Base-by-base conservation (phyloP, 2,329 filamentous ascomycete genomes). In the Monosporascus sp. region DNA sequence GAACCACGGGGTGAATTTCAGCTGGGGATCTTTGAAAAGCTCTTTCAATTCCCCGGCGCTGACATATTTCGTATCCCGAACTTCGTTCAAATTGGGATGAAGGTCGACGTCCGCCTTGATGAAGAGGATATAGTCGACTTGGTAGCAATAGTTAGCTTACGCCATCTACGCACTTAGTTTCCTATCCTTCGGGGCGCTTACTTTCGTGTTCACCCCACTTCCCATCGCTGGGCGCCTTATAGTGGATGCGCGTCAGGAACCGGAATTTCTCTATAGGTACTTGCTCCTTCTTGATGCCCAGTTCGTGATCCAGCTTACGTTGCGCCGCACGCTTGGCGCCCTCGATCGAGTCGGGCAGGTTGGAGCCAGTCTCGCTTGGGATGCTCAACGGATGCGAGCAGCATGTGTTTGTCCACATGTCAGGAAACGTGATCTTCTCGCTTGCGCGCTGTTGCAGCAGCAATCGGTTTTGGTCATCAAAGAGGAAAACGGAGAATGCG, bases 381-480 rank as follows among this genome's bases (percentile, higher is more conserved):
- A 97, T 88, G 52, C 90, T 90, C 56, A 99, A 82, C 5, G 94
- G 94, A 73, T 99, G 94, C 40, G 94, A 99, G 80, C 94, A 99
- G 82, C 94, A 99, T 34, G 94, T 99, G 76, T 99, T 99, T 59
- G 94, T 99, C 94, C 94, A 99, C 87, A 97, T 92, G 70, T 96
- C 91, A 48, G 94, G 93, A 76, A 99, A 99, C 7, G 94, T 99
- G 69, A 99, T 99, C 80, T 99, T 99, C 77, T 97, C 93, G 41
- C 86, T 78, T 27, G 94, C 94, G 62, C 94, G 89, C 78, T 97
- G 94, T 76, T 99, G 94, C 50, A 99, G 85, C 45, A 99, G 87
- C 56, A 97, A 80, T 65, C 91, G 88, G 73, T 97, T 95, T 70
- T 94, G 82, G 57, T 90, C 87, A 76, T 97, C 91, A 79, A 99